Conservation (phyloP, 2,329 filamentous ascomycete genomes). For the Penicillium griseofulvum region DNA sequence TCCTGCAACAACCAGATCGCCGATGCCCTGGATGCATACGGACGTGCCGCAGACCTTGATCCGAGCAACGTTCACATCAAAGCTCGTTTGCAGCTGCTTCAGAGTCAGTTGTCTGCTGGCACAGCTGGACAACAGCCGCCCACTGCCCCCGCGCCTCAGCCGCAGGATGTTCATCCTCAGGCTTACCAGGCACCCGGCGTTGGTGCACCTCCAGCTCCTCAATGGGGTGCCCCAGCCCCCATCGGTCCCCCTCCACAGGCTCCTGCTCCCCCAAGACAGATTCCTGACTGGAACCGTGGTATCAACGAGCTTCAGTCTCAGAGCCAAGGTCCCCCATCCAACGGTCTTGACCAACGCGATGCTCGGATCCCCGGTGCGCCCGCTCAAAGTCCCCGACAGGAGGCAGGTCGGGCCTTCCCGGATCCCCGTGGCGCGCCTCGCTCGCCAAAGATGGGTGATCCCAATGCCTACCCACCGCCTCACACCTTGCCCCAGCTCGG, state of each 20-base stretch:
- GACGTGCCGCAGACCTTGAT: conserved; percentile 89
- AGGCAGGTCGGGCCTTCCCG: conserved; percentile 67
- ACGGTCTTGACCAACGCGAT: conserved; percentile 79
- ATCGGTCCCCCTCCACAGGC: conserved; percentile 52
- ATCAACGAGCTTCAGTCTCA: conserved; percentile 73
- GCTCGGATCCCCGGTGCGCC: conserved; percentile 65
- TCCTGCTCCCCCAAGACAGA: conserved; percentile 63
- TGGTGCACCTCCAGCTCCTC: conserved; percentile 77
- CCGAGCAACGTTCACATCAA: conserved; percentile 95
- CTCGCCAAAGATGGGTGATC: conserved; percentile 59
- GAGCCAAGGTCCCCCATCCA: conserved; percentile 56
- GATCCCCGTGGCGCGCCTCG: conserved; percentile 60
- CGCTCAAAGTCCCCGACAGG: conserved; percentile 74
- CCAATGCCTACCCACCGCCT: conserved; percentile 50
- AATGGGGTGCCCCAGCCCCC: conserved; percentile 76
- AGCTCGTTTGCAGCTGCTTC: conserved; percentile 82
- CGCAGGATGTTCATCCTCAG: conserved; percentile 93
- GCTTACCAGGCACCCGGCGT: conserved; percentile 83
- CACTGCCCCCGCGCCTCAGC: conserved; percentile 68
- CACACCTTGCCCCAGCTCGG: conserved; percentile 53
- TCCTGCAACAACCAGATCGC: conserved; percentile 98
- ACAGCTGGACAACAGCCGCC: conserved; percentile 62
- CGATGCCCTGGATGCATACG: conserved; percentile 93
- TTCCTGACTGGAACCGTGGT: conserved; percentile 61
- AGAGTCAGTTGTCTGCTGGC: conserved; percentile 69